These are phyloP conservation scores for Vitis hybrid DNA, from an alignment of 177 flowering plant species.

Conservation along the genomic window DNA sequence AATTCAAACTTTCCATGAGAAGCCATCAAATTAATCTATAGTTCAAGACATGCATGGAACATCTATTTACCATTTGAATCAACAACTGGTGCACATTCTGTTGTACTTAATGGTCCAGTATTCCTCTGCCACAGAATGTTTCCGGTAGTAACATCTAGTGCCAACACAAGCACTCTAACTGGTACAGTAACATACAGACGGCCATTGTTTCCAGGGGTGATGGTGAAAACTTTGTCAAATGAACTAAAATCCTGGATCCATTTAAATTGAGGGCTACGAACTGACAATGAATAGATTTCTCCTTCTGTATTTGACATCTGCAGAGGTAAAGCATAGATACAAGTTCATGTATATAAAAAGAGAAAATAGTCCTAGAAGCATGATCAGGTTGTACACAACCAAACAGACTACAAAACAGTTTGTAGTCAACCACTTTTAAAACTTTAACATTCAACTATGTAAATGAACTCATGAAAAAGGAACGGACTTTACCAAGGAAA, in stretches of 20 bases:
- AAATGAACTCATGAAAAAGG: too few species aligned
- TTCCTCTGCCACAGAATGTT: conserved; percentile 66
- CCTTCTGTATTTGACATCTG: conserved; percentile 83
- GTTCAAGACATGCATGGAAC: neutral
- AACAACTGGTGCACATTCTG: conserved; percentile 56
- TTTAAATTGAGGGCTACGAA: conserved; percentile 59
- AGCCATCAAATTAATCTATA: too few species aligned
- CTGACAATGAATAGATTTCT: conserved; percentile 69
- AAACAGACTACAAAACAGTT: neutral
- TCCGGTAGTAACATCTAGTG: conserved; percentile 72
- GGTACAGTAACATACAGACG: conserved; percentile 64
- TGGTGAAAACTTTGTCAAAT: conserved; percentile 40
- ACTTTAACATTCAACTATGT: neutral
- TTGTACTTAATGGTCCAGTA: conserved; percentile 66
- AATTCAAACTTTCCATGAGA: too few species aligned
- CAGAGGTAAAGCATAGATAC: conserved; percentile 14
- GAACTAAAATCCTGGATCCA: conserved; percentile 88
- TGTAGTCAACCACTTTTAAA: neutral
- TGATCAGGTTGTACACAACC: neutral
- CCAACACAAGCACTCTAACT: conserved; percentile 51
- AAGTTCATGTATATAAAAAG: neutral
- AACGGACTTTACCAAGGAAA: too few species aligned
- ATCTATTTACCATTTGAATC: conserved; percentile 68
- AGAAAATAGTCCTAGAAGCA: neutral
- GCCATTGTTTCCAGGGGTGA: conserved; percentile 85